phyloP scores from a whole-genome alignment of 2,329 filamentous ascomycete species.

The Diplodia intermedia region DNA sequence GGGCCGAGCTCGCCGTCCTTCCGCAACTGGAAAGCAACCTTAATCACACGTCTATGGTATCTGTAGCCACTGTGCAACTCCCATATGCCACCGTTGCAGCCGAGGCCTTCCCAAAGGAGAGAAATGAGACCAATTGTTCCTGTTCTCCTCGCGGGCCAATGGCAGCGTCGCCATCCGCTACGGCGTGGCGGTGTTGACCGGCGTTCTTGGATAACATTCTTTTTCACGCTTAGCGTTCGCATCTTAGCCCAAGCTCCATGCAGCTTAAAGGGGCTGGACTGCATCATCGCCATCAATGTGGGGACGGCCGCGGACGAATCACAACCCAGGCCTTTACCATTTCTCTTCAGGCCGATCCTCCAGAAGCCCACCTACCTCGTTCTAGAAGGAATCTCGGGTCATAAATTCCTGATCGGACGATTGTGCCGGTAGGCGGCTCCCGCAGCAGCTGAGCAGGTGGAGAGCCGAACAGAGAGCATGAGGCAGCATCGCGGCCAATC shows the following conservation, averaged over 20 bases:
- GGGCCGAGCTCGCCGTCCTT: constrained; percentile 20
- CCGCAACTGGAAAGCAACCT: constrained; percentile 25
- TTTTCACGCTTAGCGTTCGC: background rate
- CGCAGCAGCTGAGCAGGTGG: background rate
- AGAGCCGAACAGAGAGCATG: background rate
- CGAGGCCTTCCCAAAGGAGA: background rate
- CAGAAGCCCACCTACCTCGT: background rate
- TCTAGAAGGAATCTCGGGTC: background rate
- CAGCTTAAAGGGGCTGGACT: constrained; percentile 15
- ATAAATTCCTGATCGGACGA: too few species aligned
- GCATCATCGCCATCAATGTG: background rate
- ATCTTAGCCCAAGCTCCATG: constrained; percentile 6
- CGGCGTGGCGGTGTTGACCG: background rate
- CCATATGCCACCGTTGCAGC: constrained; percentile 1
- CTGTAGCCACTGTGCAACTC: background rate
- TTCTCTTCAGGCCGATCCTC: background rate
- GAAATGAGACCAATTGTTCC: background rate
- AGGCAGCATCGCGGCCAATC: background rate
- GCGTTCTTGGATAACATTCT: background rate
- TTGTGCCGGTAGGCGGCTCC: background rate
- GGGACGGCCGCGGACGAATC: background rate
- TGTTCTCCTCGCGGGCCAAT: background rate
- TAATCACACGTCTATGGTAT: constrained; percentile 16
- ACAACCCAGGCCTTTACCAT: background rate
- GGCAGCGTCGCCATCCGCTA: background rate